Conservation (phyloP, 106 monocot species). For the Allium cepa region DNA sequence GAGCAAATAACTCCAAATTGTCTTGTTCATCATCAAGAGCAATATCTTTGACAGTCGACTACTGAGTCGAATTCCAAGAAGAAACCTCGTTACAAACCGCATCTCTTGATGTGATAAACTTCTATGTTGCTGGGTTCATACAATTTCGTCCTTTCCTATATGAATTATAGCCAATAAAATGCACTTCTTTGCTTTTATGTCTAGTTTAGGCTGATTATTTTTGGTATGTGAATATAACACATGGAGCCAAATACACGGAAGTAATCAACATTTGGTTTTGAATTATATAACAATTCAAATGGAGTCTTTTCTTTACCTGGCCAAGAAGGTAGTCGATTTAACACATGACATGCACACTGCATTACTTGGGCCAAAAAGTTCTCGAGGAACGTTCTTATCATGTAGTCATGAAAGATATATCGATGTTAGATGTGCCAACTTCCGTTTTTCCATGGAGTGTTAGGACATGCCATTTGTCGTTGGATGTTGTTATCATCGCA, state of each 20-base stretch:
- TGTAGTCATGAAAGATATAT: slow-evolving; percentile 10
- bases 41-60: background rate
- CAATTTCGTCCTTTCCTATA: slow-evolving; percentile 5
- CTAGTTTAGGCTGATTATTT: slow-evolving; percentile 7
- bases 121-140: slow-evolving; percentile 11
- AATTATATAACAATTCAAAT: slow-evolving; percentile 6
- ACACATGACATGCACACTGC: no score
- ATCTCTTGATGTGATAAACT: background rate
- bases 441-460: slow-evolving; percentile 6
- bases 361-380: background rate
- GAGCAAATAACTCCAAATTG: background rate
- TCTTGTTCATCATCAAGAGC: background rate
- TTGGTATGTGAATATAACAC: slow-evolving; percentile 10
- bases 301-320: slow-evolving; percentile 8
- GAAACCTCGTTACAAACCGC: slow-evolving; percentile 8
- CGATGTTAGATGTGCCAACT: slow-evolving; percentile 8
- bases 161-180: no score
- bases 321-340: background rate
- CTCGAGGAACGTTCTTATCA: slow-evolving; percentile 9
- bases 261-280: slow-evolving; percentile 5
- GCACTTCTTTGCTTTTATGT: slow-evolving; percentile 5
- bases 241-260: slow-evolving; percentile 8
- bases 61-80: background rate
- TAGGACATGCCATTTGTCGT: slow-evolving; percentile 9
- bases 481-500: background rate